Evolutionary conservation across 768 basidiomycete genomes (phyloP).

Genomic region (Amanita subjunquillea): DNA sequence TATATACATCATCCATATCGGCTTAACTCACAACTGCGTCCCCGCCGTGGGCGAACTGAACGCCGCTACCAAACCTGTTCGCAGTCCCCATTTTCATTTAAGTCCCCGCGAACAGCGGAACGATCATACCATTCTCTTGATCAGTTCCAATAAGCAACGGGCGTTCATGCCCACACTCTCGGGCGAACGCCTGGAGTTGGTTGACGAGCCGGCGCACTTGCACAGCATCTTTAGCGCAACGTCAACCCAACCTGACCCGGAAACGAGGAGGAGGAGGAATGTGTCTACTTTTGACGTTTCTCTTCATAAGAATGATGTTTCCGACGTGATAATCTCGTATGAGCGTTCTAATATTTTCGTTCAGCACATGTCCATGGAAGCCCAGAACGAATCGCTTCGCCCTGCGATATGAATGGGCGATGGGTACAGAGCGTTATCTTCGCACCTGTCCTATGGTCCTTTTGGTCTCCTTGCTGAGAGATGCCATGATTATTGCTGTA

Average conservation of each 20-base stretch:
- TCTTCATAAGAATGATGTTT: conserved; percentile 59
- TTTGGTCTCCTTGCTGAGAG: not conserved
- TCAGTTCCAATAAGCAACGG: conserved; percentile 64
- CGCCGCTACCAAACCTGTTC: too few relatives aligned
- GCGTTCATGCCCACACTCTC: conserved; percentile 39
- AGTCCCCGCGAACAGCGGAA: too few relatives aligned
- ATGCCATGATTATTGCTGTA: not conserved
- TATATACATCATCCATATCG: not conserved
- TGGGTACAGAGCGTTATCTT: not conserved
- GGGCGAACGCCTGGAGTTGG: conserved; percentile 44
- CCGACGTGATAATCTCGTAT: conserved; percentile 57
- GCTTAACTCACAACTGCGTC: conserved; percentile 51
- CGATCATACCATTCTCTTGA: conserved; percentile 53
- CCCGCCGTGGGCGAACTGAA: conserved; percentile 38
- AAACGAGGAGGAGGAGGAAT: not conserved
- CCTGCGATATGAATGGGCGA: conserved; percentile 13
- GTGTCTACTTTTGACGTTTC: conserved; percentile 45
- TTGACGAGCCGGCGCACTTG: conserved; percentile 39
- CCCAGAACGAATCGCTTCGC: conserved; percentile 60
- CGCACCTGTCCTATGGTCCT: conserved; percentile 31
- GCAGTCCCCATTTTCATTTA: too few relatives aligned
- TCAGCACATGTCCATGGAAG: conserved; percentile 48
- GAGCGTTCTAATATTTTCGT: conserved; percentile 40
- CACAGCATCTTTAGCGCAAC: conserved; percentile 26
- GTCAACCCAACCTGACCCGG: not conserved